phyloP scores from a whole-genome alignment of 2,329 filamentous ascomycete species.

The Paraconiothyrium sp. region DNA sequence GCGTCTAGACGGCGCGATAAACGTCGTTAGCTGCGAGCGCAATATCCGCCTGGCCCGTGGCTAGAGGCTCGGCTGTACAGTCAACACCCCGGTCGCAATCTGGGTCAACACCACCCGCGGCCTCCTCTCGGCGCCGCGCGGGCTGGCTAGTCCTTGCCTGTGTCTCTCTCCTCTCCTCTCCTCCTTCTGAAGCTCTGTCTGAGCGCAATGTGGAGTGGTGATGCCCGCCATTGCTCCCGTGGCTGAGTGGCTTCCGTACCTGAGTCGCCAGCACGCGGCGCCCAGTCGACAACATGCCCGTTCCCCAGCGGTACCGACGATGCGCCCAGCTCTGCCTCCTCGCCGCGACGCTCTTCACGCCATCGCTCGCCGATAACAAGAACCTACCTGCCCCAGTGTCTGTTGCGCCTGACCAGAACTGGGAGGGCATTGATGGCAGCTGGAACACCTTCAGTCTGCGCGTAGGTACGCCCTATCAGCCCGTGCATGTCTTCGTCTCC shows the following conservation, averaged over 20 bases:
- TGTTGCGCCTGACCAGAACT: slow-evolving; percentile 50
- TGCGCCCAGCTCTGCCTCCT: slow-evolving; percentile 21
- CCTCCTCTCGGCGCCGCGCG: slow-evolving; percentile 22
- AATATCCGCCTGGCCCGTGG: slow-evolving; percentile 36
- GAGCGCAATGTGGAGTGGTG: slow-evolving; percentile 35
- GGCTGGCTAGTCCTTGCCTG: slow-evolving; percentile 16
- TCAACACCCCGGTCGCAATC: slow-evolving; percentile 34
- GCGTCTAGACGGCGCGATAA: slow-evolving; percentile 19
- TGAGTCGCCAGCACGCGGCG: slow-evolving; percentile 26
- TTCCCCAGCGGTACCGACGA: slow-evolving; percentile 21
- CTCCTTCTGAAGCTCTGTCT: slow-evolving; percentile 16
- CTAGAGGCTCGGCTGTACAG: slow-evolving; percentile 26
- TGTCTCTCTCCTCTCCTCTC: slow-evolving; percentile 18
- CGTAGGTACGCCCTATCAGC: slow-evolving; percentile 63
- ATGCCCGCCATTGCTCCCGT: slow-evolving; percentile 34
- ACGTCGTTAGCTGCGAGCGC: slow-evolving; percentile 28
- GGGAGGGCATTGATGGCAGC: slow-evolving; percentile 48
- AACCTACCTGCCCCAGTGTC: slow-evolving; percentile 42
- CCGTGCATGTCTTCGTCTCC: slow-evolving; percentile 68
- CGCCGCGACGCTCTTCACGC: slow-evolving; percentile 21
- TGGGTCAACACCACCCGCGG: slow-evolving; percentile 32
- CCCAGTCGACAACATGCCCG: slow-evolving; percentile 32
- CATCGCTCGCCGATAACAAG: slow-evolving; percentile 33
- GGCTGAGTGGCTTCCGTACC: slow-evolving; percentile 32
- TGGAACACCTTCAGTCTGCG: slow-evolving; percentile 76